phyloP scores from a whole-genome alignment of 192 early-diverging fungal species.

The Podila epicladia region DNA sequence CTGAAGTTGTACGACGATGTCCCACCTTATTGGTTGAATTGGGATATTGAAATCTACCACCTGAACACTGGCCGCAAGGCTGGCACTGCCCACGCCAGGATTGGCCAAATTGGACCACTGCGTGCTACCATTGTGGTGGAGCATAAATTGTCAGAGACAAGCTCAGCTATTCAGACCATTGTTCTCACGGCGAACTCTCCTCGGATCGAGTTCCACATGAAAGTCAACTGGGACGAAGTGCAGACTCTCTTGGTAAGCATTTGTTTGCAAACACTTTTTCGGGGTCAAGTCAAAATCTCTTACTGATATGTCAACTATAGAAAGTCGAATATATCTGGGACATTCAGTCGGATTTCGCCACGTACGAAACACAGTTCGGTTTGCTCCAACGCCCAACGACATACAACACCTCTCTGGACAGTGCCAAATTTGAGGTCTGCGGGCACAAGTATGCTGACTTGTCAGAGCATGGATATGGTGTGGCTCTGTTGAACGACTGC shows the following conservation, averaged over 20 bases:
- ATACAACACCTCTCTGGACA: constrained; percentile 93
- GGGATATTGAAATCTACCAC: constrained; percentile 91
- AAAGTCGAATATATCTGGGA: constrained; percentile 95
- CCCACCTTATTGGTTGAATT: constrained; percentile 64
- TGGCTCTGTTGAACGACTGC: constrained; percentile 94
- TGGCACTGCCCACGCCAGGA: constrained; percentile 58
- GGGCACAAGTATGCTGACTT: constrained; percentile 97
- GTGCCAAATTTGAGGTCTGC: constrained; percentile 96
- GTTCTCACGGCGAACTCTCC: constrained; percentile 77
- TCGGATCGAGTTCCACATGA: constrained; percentile 88
- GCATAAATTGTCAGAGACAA: constrained; percentile 71
- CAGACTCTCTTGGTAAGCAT: constrained; percentile 40
- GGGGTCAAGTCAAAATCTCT: neutral
- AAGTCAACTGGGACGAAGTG: constrained; percentile 94
- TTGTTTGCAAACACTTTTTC: neutral
- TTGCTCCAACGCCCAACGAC: constrained; percentile 93
- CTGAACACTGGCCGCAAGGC: constrained; percentile 84
- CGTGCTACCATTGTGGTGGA: constrained; percentile 76
- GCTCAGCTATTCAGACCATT: constrained; percentile 79
- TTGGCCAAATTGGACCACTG: constrained; percentile 81
- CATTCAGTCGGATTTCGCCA: constrained; percentile 79
- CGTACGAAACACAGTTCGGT: constrained; percentile 97
- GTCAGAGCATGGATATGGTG: constrained; percentile 96
- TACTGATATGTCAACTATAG: constrained; percentile 46
- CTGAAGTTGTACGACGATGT: constrained; percentile 89